A percentile compares a stretch with the other conserved stretches of the same genome.
phyloP scores from a whole-genome alignment of 768 basidiomycete genomes.

The Pleurotus citrinopileatus region DNA sequence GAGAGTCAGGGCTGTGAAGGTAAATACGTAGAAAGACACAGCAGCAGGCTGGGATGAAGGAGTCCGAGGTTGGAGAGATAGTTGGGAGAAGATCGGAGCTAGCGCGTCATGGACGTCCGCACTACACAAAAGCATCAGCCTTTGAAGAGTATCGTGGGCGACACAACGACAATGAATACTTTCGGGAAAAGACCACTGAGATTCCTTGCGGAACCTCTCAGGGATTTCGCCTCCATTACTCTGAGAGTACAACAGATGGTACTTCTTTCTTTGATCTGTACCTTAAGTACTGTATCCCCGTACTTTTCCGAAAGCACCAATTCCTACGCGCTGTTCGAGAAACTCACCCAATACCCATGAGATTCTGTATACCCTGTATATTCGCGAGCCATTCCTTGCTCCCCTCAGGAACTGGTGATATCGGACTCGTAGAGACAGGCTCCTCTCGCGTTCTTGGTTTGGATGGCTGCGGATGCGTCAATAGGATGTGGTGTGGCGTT shows the following conservation, averaged over 20 bases:
- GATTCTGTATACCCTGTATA: conserved; percentile 85
- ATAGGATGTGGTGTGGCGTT: conserved; percentile 13
- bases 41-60: conserved; percentile 32
- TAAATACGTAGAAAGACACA: conserved; percentile 25
- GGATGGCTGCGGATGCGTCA: conserved; percentile 25
- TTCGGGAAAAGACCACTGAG: too few species aligned
- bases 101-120: conserved; percentile 58
- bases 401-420: conserved; percentile 46
- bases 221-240: too few species aligned
- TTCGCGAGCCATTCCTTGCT: conserved; percentile 84
- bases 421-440: not conserved
- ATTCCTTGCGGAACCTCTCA: too few species aligned
- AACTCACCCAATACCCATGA: conserved; percentile 81
- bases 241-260: too few species aligned
- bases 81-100: conserved; percentile 48
- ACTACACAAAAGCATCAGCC: too few species aligned
- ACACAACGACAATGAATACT: too few species aligned
- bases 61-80: conserved; percentile 35
- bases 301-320: too few species aligned
- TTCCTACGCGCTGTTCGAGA: too few species aligned
- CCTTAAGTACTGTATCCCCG: too few species aligned
- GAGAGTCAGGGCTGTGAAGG: conserved; percentile 41
- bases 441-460: conserved; percentile 18
- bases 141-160: too few species aligned
- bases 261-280: too few species aligned